Conservation (phyloP, 2,329 filamentous ascomycete genomes). For the Teratosphaeria nubilosa region DNA sequence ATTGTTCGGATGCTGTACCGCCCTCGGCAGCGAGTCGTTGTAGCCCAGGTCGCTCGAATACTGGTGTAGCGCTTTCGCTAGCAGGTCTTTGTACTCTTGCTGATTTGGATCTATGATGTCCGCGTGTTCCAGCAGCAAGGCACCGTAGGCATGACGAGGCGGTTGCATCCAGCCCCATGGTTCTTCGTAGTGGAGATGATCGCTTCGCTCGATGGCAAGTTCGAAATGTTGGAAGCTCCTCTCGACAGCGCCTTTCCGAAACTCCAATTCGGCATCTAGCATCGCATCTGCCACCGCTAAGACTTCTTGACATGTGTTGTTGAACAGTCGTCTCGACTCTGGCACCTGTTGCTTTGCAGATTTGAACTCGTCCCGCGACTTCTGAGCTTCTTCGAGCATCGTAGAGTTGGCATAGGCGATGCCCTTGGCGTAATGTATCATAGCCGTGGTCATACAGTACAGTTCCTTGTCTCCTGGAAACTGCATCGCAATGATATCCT, state of each 20-base stretch:
- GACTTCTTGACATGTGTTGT: conserved; percentile 55
- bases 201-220: conserved; percentile 48
- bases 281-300: conserved; percentile 51
- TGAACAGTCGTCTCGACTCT: conserved; percentile 54
- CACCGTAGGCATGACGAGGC: conserved; percentile 57
- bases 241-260: conserved; percentile 23
- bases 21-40: not conserved
- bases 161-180: conserved; percentile 75
- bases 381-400: conserved; percentile 44
- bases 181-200: conserved; percentile 57
- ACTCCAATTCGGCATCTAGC: conserved; percentile 65
- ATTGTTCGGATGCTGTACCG: not conserved
- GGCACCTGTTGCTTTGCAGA: conserved; percentile 45
- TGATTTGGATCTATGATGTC: not conserved
- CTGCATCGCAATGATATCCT: conserved; percentile 48
- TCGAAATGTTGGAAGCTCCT: conserved; percentile 43
- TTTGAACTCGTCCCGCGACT: conserved; percentile 42
- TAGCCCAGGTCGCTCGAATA: not conserved
- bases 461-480: conserved; percentile 50
- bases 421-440: conserved; percentile 58
- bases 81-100: not conserved
- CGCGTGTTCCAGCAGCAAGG: conserved; percentile 53
- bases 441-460: conserved; percentile 60
- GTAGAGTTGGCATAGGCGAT: conserved; percentile 54
- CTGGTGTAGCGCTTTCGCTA: not conserved